Evolutionary conservation across 2,329 filamentous ascomycete species (phyloP).

Genomic region (Pyricularia grisea): DNA sequence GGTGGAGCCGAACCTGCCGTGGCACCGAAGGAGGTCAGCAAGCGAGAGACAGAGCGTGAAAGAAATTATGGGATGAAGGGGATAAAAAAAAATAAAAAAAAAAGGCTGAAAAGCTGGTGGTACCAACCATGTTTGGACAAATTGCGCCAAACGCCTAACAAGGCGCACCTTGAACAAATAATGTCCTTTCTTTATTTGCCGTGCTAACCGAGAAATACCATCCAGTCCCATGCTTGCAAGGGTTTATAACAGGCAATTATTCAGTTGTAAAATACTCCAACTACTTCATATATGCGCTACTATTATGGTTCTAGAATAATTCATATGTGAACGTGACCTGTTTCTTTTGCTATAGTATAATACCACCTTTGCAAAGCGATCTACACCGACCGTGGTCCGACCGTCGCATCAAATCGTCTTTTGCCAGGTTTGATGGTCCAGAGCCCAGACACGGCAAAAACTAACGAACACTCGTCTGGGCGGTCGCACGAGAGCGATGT

Average conservation of each 20-base stretch:
- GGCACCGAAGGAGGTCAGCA: not conserved
- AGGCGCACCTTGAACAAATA: not conserved
- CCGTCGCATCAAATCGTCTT: not conserved
- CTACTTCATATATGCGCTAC: too few species aligned
- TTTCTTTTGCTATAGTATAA: too few species aligned
- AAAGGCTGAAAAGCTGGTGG: not conserved
- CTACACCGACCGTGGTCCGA: not conserved
- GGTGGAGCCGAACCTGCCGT: not conserved
- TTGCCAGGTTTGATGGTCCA: not conserved
- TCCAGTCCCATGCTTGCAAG: not conserved
- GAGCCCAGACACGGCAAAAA: not conserved
- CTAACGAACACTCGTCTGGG: not conserved
- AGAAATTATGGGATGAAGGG: too few species aligned
- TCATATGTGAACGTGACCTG: too few species aligned
- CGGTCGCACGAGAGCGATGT: not conserved
- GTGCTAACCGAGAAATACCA: not conserved
- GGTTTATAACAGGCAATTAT: too few species aligned
- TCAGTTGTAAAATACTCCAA: too few species aligned
- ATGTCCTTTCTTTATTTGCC: not conserved
- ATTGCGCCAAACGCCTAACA: not conserved
- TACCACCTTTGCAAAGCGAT: not conserved
- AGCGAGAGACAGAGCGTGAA: not conserved
- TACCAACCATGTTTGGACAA: not conserved
- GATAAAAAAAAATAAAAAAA: not conserved
- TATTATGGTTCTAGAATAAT: too few species aligned